phyloP scores from a whole-genome alignment of 768 basidiomycete genomes.

The Sutorius australiensis region DNA sequence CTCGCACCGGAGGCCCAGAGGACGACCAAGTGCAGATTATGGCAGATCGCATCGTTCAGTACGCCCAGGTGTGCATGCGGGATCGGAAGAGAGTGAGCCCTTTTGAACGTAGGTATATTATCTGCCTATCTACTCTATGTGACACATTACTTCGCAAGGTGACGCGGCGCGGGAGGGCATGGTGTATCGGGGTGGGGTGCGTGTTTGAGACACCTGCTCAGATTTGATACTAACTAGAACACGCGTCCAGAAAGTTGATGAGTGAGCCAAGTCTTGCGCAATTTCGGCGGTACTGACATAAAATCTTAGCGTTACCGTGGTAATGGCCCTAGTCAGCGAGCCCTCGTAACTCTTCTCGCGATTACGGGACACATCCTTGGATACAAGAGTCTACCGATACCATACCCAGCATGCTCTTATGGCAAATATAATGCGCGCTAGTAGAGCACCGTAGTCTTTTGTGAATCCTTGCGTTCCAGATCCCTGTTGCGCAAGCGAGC shows the following conservation, averaged over 20 bases:
- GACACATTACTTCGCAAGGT: conserved; percentile 38
- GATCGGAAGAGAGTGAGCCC: conserved; percentile 64
- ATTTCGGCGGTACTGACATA: conserved; percentile 9
- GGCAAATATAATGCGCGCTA: neutral
- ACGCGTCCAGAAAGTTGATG: conserved; percentile 64
- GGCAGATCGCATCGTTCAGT: conserved; percentile 69
- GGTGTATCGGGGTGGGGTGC: conserved; percentile 68
- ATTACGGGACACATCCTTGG: neutral
- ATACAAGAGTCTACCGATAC: neutral
- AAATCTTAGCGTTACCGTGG: conserved; percentile 58
- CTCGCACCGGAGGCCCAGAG: conserved; percentile 53
- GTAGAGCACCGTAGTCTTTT: neutral
- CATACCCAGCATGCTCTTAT: neutral
- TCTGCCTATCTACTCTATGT: conserved; percentile 1
- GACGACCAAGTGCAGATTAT: conserved; percentile 62
- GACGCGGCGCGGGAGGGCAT: conserved; percentile 64
- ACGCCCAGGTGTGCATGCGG: conserved; percentile 67
- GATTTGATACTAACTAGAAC: conserved; percentile 5
- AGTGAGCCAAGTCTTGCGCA: conserved; percentile 45
- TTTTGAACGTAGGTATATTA: conserved; percentile 57
- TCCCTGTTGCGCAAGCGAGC: neutral
- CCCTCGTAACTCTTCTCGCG: conserved; percentile 35
- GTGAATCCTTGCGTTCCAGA: neutral
- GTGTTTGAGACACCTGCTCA: conserved; percentile 30
- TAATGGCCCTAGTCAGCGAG: conserved; percentile 67